These are phyloP conservation scores for Suillus brevipes DNA, from an alignment of 768 basidiomycete genomes.

Conservation along the genomic window DNA sequence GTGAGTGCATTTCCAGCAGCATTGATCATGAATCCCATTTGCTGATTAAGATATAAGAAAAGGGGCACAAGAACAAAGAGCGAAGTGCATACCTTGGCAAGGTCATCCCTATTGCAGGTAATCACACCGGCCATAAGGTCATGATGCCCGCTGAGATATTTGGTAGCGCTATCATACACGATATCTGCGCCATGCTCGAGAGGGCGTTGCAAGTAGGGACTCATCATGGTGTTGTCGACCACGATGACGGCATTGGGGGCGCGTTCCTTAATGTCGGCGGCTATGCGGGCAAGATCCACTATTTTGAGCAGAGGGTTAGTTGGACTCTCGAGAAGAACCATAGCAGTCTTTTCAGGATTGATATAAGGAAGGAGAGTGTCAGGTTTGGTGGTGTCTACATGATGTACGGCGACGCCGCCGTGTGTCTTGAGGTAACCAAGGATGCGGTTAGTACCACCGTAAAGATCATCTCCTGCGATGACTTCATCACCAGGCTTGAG, in stretches of 20 bases:
- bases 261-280: conserved; percentile 77
- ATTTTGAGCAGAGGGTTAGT: conserved; percentile 98
- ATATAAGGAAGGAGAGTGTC: conserved; percentile 61
- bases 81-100: conserved; percentile 65
- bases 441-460: conserved; percentile 96
- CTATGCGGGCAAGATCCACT: conserved; percentile 83
- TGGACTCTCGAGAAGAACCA: conserved; percentile 97
- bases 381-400: conserved; percentile 89
- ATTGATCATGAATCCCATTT: conserved; percentile 91
- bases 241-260: conserved; percentile 82
- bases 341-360: conserved; percentile 64
- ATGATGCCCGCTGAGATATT: conserved; percentile 97
- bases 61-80: background rate
- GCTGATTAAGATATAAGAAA: conserved; percentile 41
- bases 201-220: conserved; percentile 93
- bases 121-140: conserved; percentile 99
- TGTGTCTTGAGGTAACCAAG: conserved; percentile 86
- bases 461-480: conserved; percentile 95
- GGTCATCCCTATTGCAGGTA: conserved; percentile 86
- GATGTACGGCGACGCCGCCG: conserved; percentile 85
- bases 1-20: conserved; percentile 91
- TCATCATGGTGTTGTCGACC: conserved; percentile 99
- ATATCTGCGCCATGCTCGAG: conserved; percentile 96
- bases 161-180: conserved; percentile 97
- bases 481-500: conserved; percentile 96